A percentile compares a stretch with the other conserved stretches of the same genome.
Evolutionary conservation across 768 basidiomycete genomes (phyloP).

Genomic region (Auriscalpium orientale): DNA sequence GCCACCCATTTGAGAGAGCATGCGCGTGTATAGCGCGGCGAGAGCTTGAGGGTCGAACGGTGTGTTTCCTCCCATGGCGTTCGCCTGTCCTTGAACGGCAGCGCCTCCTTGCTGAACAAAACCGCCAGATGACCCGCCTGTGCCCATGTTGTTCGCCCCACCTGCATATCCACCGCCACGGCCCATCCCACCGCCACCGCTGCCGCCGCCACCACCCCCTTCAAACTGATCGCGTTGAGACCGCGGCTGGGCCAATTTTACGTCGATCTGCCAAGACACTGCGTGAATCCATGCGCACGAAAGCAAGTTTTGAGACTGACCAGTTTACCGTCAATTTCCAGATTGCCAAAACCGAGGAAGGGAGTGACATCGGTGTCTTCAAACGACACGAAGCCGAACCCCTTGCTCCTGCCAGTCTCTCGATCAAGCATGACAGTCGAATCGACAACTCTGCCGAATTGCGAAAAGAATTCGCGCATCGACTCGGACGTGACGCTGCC

Average conservation of each 20-base stretch:
- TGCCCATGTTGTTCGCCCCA: constrained; percentile 7
- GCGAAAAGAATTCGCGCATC: constrained; percentile 85
- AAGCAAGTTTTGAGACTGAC: constrained; percentile 36
- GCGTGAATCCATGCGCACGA: background rate
- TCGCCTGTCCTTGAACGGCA: constrained; percentile 9
- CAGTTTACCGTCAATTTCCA: constrained; percentile 88
- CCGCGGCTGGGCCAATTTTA: constrained; percentile 89
- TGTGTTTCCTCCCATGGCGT: constrained; percentile 20
- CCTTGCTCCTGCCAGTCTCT: constrained; percentile 87
- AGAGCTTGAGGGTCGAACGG: constrained; percentile 90
- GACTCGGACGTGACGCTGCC: constrained; percentile 86
- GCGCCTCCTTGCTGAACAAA: constrained; percentile 20
- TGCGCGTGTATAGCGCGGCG: constrained; percentile 86
- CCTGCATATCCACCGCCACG: constrained; percentile 2
- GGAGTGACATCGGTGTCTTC: constrained; percentile 82
- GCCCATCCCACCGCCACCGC: constrained; percentile 36
- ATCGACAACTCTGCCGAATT: constrained; percentile 92
- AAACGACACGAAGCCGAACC: constrained; percentile 95
- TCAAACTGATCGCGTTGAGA: constrained; percentile 55
- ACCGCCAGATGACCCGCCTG: background rate
- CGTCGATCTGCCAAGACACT: constrained; percentile 64
- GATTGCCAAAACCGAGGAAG: constrained; percentile 75
- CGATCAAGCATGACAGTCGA: constrained; percentile 98
- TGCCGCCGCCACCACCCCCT: constrained; percentile 10
- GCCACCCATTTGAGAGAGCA: constrained; percentile 61